These are phyloP conservation scores for Chionographis japonica DNA, from an alignment of 106 monocot genomes.

Conservation along the genomic window DNA sequence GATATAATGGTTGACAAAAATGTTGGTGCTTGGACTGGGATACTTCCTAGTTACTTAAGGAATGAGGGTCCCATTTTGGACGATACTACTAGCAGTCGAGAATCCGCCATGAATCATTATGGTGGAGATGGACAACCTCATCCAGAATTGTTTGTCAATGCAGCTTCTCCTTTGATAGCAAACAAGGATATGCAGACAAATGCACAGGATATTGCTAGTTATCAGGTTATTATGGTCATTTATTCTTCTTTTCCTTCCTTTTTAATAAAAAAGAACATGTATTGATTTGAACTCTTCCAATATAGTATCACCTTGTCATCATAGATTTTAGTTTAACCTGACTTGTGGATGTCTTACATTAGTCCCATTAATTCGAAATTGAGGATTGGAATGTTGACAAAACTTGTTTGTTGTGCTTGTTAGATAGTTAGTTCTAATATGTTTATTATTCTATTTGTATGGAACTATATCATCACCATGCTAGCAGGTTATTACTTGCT, in stretches of 20 bases:
- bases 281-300: too few species aligned
- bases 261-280: too few species aligned
- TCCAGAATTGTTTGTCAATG: slow-evolving; percentile 4
- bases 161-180: slow-evolving; percentile 8
- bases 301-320: too few species aligned
- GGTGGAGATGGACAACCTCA: slow-evolving; percentile 4
- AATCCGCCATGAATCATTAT: not conserved
- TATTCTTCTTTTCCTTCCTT: not conserved
- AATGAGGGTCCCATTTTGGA: not conserved
- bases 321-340: too few species aligned
- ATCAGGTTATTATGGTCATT: slow-evolving; percentile 50
- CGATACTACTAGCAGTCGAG: slow-evolving; percentile 3
- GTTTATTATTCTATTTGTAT: too few species aligned
- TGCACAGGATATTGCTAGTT: slow-evolving; percentile 78
- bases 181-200: slow-evolving; percentile 14
- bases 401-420: too few species aligned
- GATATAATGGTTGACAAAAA: slow-evolving; percentile 43
- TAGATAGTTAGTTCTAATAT: too few species aligned
- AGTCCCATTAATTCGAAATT: too few species aligned
- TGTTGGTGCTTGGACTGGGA: slow-evolving; percentile 72
- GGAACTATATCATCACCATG: too few species aligned
- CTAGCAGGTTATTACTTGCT: too few species aligned
- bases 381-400: too few species aligned
- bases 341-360: too few species aligned
- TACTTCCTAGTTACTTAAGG: slow-evolving; percentile 57